Conservation (phyloP, 768 basidiomycete species). For the Sistotremastrum niveocremeum region DNA sequence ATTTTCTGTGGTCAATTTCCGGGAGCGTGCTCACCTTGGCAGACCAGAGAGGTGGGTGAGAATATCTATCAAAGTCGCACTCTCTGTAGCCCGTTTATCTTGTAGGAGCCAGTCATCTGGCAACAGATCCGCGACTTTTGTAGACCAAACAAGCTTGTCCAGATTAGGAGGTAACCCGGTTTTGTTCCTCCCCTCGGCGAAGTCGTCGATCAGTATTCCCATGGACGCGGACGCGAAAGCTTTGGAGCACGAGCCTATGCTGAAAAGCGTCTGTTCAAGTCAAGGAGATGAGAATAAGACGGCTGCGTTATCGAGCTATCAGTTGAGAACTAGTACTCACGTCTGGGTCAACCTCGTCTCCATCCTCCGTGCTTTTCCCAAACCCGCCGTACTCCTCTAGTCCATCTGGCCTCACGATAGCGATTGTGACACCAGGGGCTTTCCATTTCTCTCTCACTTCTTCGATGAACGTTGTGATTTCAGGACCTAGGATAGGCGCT, state of each 20-base stretch:
- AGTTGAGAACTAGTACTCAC: slow-evolving; percentile 13
- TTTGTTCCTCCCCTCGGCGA: slow-evolving; percentile 19
- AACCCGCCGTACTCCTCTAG: slow-evolving; percentile 19
- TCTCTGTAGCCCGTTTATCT: slow-evolving; percentile 27
- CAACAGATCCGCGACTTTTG: slow-evolving; percentile 23
- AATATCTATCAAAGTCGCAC: slow-evolving; percentile 23
- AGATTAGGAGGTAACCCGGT: slow-evolving; percentile 21
- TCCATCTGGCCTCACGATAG: slow-evolving; percentile 14
- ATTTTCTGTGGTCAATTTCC: too few relatives aligned
- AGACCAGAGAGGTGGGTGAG: slow-evolving; percentile 29
- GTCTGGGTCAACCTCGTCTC: slow-evolving; percentile 18
- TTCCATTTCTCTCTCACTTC: too few relatives aligned
- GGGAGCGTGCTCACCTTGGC: slow-evolving; percentile 15
- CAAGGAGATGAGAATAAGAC: neutral
- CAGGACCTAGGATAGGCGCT: too few relatives aligned
- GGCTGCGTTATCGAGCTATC: neutral
- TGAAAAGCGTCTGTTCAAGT: slow-evolving; percentile 22
- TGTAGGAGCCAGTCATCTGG: slow-evolving; percentile 28
- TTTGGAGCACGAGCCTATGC: slow-evolving; percentile 24
- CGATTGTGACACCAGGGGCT: slow-evolving; percentile 3
- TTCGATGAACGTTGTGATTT: too few relatives aligned
- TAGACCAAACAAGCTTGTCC: slow-evolving; percentile 22
- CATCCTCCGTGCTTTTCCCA: slow-evolving; percentile 23
- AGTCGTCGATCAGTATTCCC: slow-evolving; percentile 30
- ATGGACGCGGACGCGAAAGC: slow-evolving; percentile 26